A percentile compares a stretch with the other conserved stretches of the same genome.
phyloP scores from a whole-genome alignment of 345 rosid genomes.

The Turritis glabra region DNA sequence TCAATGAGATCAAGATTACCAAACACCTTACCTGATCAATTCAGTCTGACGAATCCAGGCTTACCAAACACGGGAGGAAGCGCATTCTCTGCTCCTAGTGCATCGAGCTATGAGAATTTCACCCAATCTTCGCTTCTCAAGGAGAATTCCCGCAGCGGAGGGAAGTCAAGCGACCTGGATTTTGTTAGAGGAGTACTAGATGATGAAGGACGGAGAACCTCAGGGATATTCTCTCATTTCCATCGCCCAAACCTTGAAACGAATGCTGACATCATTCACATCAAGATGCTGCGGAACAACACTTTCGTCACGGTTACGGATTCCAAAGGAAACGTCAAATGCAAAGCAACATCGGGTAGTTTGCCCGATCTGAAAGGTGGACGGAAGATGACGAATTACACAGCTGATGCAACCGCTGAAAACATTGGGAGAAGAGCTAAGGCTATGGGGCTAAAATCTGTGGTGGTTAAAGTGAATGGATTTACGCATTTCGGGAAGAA shows the following conservation, averaged over 20 bases:
- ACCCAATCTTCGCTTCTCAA: slow-evolving; percentile 37
- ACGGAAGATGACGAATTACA: slow-evolving; percentile 57
- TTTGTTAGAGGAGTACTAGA: slow-evolving; percentile 52
- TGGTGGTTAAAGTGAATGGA: slow-evolving; percentile 86
- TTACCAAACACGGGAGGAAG: slow-evolving; percentile 19
- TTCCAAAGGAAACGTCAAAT: slow-evolving; percentile 71
- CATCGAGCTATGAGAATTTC: slow-evolving; percentile 39
- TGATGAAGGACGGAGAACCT: slow-evolving; percentile 37
- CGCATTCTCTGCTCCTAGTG: slow-evolving; percentile 21
- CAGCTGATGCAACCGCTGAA: slow-evolving; percentile 93
- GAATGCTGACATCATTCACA: slow-evolving; percentile 67
- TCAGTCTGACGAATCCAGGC: slow-evolving; percentile 19
- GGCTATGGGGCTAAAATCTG: slow-evolving; percentile 69
- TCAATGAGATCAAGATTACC: slow-evolving; percentile 25
- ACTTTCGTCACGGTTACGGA: slow-evolving; percentile 77
- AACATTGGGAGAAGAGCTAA: slow-evolving; percentile 67
- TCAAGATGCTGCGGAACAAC: slow-evolving; percentile 71
- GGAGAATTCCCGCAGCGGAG: slow-evolving; percentile 31
- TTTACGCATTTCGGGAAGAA: slow-evolving; percentile 80
- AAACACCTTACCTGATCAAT: slow-evolving; percentile 5
- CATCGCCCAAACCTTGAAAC: slow-evolving; percentile 43
- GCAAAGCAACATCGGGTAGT: slow-evolving; percentile 61
- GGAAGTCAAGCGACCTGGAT: slow-evolving; percentile 43
- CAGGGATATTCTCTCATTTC: slow-evolving; percentile 20
- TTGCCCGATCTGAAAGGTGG: slow-evolving; percentile 61